Evolutionary conservation across 106 monocot species (phyloP), one percentile per base, ranked within the genome.

Genomic region (Apostasia ramifera): DNA sequence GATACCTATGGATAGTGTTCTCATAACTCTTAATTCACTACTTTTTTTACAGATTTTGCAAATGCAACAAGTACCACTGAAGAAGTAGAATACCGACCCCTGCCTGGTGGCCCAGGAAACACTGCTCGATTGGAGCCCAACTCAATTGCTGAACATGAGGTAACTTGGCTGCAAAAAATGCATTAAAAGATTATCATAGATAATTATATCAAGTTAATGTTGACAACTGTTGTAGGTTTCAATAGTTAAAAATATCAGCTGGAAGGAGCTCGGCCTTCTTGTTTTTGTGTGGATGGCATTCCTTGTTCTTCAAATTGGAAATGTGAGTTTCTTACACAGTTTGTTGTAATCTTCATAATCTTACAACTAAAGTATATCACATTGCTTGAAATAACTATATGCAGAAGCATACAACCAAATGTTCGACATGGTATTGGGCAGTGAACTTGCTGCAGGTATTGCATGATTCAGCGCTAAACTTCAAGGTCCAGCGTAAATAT

Each of bases 201-300:
- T 47, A 43, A 38, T 55, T 70, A 9, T 44, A 59, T 38, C 9
- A 51, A 3, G 41, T 46, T 65, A 47, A 62, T 40, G 37, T 65
- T 26, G 1, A 9, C 50, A 51, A 66, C 47, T n/a, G 10, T 60
- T 60, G 40, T 57, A 91, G 87, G 74, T 83, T 11, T 48, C 88
- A 46, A 63, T 92, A 12, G 5, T 81, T 38, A 57, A 88, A 48
- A 88, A 92, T 76, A 74, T 88, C 6, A 81, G 39, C 69, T 88
- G 91, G 91, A 92, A 81, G 71, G 82, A 92, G 68, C 85, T 92
- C 51, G 78, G 85, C 37, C 87, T 92, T 77, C 87, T 92, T 63
- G 67, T 83, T 10, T 81, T 92, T 43, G 91, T 92, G 0, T 92
- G 91, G 91, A 8, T 85, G 41, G 50, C 85, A 40, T 92, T 92